These are phyloP conservation scores for Candida neerlandica DNA, from an alignment of 1,139 yeast species.

Conservation along the genomic window DNA sequence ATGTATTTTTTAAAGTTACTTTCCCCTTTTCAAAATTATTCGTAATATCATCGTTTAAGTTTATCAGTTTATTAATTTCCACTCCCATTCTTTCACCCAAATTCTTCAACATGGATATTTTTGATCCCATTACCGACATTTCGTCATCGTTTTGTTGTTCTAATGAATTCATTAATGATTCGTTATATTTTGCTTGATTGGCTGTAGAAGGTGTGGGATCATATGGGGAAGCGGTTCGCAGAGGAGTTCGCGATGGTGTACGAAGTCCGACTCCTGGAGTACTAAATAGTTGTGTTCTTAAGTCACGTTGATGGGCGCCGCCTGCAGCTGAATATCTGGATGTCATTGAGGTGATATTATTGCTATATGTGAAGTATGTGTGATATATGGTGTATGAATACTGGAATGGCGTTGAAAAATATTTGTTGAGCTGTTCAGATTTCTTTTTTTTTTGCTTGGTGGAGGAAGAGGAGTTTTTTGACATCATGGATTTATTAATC, in stretches of 20 bases:
- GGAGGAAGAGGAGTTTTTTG: neutral
- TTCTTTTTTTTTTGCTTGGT: neutral
- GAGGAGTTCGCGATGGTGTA: constrained; percentile 27
- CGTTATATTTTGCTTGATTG: constrained; percentile 44
- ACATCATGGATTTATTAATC: neutral
- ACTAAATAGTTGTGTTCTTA: constrained; percentile 48
- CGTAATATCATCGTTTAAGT: constrained; percentile 60
- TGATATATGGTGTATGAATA: neutral
- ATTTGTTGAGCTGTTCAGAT: constrained; percentile 1
- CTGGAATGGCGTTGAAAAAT: neutral
- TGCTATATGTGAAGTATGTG: neutral
- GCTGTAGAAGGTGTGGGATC: constrained; percentile 36
- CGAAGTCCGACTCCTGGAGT: constrained; percentile 29
- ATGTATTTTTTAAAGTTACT: constrained; percentile 62
- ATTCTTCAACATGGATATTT: constrained; percentile 70
- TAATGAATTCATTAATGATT: constrained; percentile 65
- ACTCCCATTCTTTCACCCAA: constrained; percentile 78
- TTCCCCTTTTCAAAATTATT: constrained; percentile 46
- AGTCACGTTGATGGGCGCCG: constrained; percentile 49
- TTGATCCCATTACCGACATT: constrained; percentile 66
- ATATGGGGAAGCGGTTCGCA: constrained; percentile 54
- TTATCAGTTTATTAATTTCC: constrained; percentile 75
- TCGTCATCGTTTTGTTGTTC: constrained; percentile 88
- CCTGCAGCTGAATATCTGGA: constrained; percentile 38
- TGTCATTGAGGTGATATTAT: constrained; percentile 23